Evolutionary conservation across 2,329 filamentous ascomycete species (phyloP).

Genomic region (Pseudocercospora eumusae): DNA sequence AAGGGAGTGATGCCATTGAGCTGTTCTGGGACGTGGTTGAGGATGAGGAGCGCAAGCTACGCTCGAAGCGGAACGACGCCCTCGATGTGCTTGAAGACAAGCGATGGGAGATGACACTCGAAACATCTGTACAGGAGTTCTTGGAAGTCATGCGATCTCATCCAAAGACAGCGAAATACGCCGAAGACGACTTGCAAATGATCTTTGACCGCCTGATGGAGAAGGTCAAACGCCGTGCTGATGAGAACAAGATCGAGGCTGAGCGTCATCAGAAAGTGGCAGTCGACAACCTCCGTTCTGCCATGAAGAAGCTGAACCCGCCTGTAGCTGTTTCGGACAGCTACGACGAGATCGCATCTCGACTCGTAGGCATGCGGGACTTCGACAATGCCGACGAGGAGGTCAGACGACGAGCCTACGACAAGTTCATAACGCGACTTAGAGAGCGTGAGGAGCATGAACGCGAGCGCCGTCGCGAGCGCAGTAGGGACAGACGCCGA

Average conservation of each 20-base stretch:
- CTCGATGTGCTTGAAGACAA: slow-evolving; percentile 62
- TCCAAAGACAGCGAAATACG: slow-evolving; percentile 83
- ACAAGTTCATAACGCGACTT: slow-evolving; percentile 87
- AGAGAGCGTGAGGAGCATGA: slow-evolving; percentile 73
- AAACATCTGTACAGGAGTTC: slow-evolving; percentile 89
- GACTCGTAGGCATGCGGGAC: slow-evolving; percentile 78
- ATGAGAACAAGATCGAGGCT: slow-evolving; percentile 77
- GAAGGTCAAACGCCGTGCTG: slow-evolving; percentile 75
- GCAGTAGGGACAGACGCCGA: slow-evolving; percentile 47
- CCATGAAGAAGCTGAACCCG: slow-evolving; percentile 87
- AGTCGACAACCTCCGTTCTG: slow-evolving; percentile 78
- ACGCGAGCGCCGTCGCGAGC: slow-evolving; percentile 39
- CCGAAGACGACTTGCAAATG: slow-evolving; percentile 72
- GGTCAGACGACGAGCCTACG: slow-evolving; percentile 78
- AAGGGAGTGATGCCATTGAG: slow-evolving; percentile 66
- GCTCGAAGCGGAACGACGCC: slow-evolving; percentile 36
- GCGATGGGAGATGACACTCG: slow-evolving; percentile 83
- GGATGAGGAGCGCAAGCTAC: slow-evolving; percentile 72
- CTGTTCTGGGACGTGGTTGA: slow-evolving; percentile 96
- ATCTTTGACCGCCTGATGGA: slow-evolving; percentile 88
- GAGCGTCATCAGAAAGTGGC: slow-evolving; percentile 85
- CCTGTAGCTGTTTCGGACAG: slow-evolving; percentile 75
- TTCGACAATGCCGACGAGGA: slow-evolving; percentile 87
- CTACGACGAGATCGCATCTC: slow-evolving; percentile 82
- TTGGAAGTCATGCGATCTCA: slow-evolving; percentile 78